phyloP scores from a whole-genome alignment of 805 yeast species.

The Blastobotrys americana region DNA sequence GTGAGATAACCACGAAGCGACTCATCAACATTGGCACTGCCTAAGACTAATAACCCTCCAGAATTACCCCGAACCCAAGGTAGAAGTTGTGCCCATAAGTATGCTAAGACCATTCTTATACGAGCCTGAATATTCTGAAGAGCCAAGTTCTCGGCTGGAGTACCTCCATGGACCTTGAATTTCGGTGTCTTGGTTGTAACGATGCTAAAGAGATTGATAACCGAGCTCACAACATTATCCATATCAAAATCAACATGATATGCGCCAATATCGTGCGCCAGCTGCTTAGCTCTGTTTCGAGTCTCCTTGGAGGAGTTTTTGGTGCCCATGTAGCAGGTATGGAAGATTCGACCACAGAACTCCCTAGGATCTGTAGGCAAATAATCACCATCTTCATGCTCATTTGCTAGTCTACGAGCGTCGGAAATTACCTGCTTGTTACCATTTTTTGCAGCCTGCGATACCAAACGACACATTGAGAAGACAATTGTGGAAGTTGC shows the following conservation, averaged over 20 bases:
- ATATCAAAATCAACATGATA: conserved; percentile 89
- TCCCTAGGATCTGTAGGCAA: conserved; percentile 69
- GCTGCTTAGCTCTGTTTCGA: conserved; percentile 66
- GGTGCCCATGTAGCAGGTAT: conserved; percentile 94
- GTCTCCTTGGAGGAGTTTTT: conserved; percentile 87
- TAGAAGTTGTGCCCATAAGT: conserved; percentile 84
- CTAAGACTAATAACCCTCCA: conserved; percentile 83
- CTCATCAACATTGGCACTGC: conserved; percentile 97
- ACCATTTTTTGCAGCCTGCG: conserved; percentile 58
- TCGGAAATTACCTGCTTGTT: conserved; percentile 72
- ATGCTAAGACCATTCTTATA: conserved; percentile 87
- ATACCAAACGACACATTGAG: conserved; percentile 87
- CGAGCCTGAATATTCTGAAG: conserved; percentile 96
- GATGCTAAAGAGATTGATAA: conserved; percentile 68
- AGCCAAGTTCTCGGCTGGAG: conserved; percentile 85
- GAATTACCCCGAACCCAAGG: conserved; percentile 86
- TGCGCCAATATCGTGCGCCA: conserved; percentile 72
- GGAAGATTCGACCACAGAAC: conserved; percentile 67
- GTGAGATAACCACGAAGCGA: conserved; percentile 92
- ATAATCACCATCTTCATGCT: conserved; percentile 42
- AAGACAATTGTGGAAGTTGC: conserved; percentile 93
- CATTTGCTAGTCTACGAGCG: conserved; percentile 58
- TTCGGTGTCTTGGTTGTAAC: conserved; percentile 88
- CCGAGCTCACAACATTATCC: conserved; percentile 74
- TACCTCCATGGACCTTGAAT: conserved; percentile 89